These are phyloP conservation scores for Hypholoma sublateritium DNA, from an alignment of 768 basidiomycete genomes.

Conservation along the genomic window DNA sequence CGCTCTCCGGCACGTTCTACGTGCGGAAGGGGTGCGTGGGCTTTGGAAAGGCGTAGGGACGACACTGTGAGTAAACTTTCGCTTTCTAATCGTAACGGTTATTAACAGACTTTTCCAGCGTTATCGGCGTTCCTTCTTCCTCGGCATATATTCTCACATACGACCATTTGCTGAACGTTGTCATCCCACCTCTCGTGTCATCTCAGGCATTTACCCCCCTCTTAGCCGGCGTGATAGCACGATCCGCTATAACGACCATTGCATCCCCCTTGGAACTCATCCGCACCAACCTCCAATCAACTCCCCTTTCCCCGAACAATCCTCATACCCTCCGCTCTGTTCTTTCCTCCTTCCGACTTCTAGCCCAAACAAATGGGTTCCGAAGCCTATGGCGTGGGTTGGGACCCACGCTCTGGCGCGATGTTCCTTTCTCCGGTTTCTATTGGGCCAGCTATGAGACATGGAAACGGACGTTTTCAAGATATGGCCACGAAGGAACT, in stretches of 20 bases:
- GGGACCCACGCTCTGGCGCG: slow-evolving; percentile 91
- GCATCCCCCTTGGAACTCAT: slow-evolving; percentile 90
- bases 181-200: slow-evolving; percentile 63
- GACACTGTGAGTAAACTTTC: slow-evolving; percentile 58
- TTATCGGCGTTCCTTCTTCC: slow-evolving; percentile 90
- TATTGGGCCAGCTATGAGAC: slow-evolving; percentile 97
- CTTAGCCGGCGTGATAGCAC: slow-evolving; percentile 77
- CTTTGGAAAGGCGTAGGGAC: slow-evolving; percentile 97
- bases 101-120: slow-evolving; percentile 37
- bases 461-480: slow-evolving; percentile 64
- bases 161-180: slow-evolving; percentile 73
- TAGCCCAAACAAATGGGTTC: slow-evolving; percentile 66
- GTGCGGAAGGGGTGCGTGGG: slow-evolving; percentile 79
- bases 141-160: slow-evolving; percentile 96
- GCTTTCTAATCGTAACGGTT: background rate
- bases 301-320: slow-evolving; percentile 64
- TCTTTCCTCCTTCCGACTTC: slow-evolving; percentile 54
- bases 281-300: slow-evolving; percentile 91
- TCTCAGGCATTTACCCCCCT: slow-evolving; percentile 61
- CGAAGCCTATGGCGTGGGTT: slow-evolving; percentile 87
- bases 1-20: slow-evolving; percentile 77
- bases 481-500: slow-evolving; percentile 54
- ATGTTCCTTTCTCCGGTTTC: slow-evolving; percentile 95
- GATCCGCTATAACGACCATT: slow-evolving; percentile 75
- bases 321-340: slow-evolving; percentile 81